Evolutionary conservation across 306 rosid species (phyloP).

Genomic region (Trifolium subterraneum): DNA sequence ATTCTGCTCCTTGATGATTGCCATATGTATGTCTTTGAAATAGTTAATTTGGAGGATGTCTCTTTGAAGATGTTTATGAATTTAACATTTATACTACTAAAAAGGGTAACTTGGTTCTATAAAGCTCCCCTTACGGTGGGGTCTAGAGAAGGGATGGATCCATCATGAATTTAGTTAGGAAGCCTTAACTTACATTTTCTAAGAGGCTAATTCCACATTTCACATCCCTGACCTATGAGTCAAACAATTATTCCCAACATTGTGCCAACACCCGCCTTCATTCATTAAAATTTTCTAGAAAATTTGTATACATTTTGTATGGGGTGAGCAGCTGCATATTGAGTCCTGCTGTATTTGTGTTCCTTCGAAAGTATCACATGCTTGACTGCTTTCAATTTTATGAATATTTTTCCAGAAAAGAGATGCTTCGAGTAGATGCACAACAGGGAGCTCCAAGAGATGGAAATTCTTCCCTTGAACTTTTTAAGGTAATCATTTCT

Average conservation of each 20-base stretch:
- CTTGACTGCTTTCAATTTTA: slow-evolving; percentile 30
- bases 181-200: not conserved
- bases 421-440: slow-evolving; percentile 98
- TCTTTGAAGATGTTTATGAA: not conserved
- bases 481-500: slow-evolving; percentile 66
- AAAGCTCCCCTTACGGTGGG: not conserved
- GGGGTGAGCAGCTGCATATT: slow-evolving; percentile 16
- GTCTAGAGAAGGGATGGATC: not conserved
- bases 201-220: slow-evolving; percentile 15
- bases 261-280: not conserved
- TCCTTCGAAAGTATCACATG: slow-evolving; percentile 14
- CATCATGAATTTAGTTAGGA: not conserved
- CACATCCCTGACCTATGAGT: not conserved
- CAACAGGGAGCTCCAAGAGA: slow-evolving; percentile 94
- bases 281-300: not conserved
- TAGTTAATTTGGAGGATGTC: slow-evolving; percentile 6
- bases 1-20: slow-evolving; percentile 26
- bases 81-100: not conserved
- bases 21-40: slow-evolving; percentile 21
- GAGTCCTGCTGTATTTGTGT: slow-evolving; percentile 21
- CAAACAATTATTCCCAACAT: not conserved
- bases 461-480: slow-evolving; percentile 90
- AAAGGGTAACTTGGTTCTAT: slow-evolving; percentile 1
- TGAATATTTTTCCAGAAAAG: slow-evolving; percentile 62
- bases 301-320: not conserved